These are phyloP conservation scores for Termitomyces sp. DNA, from an alignment of 768 basidiomycete species.

Conservation along the genomic window DNA sequence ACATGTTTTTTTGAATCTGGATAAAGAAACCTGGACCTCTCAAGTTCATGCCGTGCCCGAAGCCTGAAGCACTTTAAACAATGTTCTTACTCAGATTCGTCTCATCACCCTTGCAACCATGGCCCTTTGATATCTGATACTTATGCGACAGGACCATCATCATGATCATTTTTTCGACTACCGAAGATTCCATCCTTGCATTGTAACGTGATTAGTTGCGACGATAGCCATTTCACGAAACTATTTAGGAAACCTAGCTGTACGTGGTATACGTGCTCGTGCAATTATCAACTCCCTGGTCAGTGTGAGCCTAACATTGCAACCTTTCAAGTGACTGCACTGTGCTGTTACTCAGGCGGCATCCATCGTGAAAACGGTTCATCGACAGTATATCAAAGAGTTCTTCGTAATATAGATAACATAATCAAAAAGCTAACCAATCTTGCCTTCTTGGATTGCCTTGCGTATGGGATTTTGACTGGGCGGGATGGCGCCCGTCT, in stretches of 20 bases:
- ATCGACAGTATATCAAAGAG: not conserved
- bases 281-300: too few relatives aligned
- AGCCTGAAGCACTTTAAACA: too few relatives aligned
- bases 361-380: not conserved
- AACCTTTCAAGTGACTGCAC: not conserved
- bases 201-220: too few relatives aligned
- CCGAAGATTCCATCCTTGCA: too few relatives aligned
- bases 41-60: too few relatives aligned
- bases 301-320: too few relatives aligned
- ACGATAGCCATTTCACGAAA: not conserved
- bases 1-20: too few relatives aligned
- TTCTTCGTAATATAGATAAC: not conserved
- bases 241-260: not conserved
- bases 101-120: too few relatives aligned
- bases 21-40: too few relatives aligned
- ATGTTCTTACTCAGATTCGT: not conserved
- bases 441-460: constrained; percentile 40
- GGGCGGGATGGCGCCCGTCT: constrained; percentile 59
- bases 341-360: not conserved
- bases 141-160: not conserved
- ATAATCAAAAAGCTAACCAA: not conserved
- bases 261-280: not conserved
- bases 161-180: too few relatives aligned
- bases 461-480: constrained; percentile 69
- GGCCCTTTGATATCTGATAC: not conserved